phyloP scores from a whole-genome alignment of 208 protist species.

The Trypanosoma congolense region DNA sequence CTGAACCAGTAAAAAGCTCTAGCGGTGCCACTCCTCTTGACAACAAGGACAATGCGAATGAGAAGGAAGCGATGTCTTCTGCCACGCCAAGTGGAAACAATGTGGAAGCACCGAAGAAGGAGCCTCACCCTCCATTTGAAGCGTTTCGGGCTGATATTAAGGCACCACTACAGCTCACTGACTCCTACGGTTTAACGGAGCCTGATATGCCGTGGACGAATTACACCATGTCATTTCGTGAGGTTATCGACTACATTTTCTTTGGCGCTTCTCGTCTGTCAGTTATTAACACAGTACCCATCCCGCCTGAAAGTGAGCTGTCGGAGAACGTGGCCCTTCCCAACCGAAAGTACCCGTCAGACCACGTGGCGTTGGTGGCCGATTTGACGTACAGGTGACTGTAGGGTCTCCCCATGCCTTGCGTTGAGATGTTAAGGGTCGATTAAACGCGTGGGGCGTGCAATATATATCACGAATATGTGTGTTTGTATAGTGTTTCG shows the following conservation, averaged over 20 bases:
- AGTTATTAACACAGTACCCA: conserved; percentile 66
- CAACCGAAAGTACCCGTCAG: conserved; percentile 81
- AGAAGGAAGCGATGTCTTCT: neutral
- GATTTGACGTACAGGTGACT: conserved; percentile 35
- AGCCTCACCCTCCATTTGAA: conserved; percentile 21
- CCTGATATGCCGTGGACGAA: conserved; percentile 80
- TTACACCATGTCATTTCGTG: conserved; percentile 82
- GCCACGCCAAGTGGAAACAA: no score
- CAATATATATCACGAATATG: no score
- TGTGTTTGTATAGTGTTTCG: no score
- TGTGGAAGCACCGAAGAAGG: no score
- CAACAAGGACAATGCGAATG: conserved; percentile 5
- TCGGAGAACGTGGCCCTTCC: conserved; percentile 78
- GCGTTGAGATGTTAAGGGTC: no score
- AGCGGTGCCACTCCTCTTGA: conserved; percentile 1
- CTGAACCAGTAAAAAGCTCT: neutral
- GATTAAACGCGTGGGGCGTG: no score
- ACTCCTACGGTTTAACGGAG: conserved; percentile 60
- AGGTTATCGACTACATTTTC: conserved; percentile 90
- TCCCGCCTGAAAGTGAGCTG: conserved; percentile 70
- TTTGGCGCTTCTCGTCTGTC: conserved; percentile 49
- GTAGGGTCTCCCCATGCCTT: no score
- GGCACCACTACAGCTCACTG: conserved; percentile 38
- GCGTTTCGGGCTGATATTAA: conserved; percentile 31
- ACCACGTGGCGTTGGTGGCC: conserved; percentile 86